A percentile compares a stretch with the other conserved stretches of the same genome.
phyloP scores from a whole-genome alignment of 768 basidiomycete genomes.

The Lactarius akahatsu region DNA sequence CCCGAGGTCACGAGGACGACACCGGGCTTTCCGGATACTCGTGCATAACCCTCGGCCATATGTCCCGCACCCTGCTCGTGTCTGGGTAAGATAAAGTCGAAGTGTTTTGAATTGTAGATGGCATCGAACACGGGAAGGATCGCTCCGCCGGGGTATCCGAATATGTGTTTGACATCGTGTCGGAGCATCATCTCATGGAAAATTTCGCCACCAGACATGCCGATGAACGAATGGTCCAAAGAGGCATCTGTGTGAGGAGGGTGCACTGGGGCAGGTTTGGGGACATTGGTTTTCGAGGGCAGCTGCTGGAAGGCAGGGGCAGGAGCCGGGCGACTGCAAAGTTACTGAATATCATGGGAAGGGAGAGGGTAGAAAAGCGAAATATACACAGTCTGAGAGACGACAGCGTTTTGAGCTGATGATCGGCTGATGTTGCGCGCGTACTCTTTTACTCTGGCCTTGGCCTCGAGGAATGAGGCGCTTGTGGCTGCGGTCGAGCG shows the following conservation, averaged over 20 bases:
- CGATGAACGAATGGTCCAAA: slow-evolving; percentile 84
- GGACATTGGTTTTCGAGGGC: slow-evolving; percentile 43
- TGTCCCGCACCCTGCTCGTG: slow-evolving; percentile 99
- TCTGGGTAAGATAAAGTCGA: slow-evolving; percentile 92
- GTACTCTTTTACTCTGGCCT: slow-evolving; percentile 76
- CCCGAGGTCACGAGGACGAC: slow-evolving; percentile 98
- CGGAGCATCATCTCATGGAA: slow-evolving; percentile 99
- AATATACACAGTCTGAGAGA: slow-evolving; percentile 62
- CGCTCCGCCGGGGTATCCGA: slow-evolving; percentile 97
- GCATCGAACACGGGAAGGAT: slow-evolving; percentile 99
- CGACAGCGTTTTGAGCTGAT: slow-evolving; percentile 56
- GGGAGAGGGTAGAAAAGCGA: slow-evolving; percentile 1
- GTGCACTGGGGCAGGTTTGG: slow-evolving; percentile 38
- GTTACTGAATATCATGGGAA: slow-evolving; percentile 1
- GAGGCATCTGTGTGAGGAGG: slow-evolving; percentile 45
- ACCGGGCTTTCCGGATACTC: slow-evolving; percentile 95
- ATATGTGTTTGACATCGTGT: slow-evolving; percentile 93
- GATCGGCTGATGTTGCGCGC: slow-evolving; percentile 73
- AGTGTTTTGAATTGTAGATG: slow-evolving; percentile 93
- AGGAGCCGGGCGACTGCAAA: slow-evolving; percentile 57
- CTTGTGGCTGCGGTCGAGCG: slow-evolving; percentile 50
- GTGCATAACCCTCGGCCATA: slow-evolving; percentile 98
- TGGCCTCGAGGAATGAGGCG: slow-evolving; percentile 70
- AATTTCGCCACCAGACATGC: slow-evolving; percentile 93
- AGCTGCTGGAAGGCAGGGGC: slow-evolving; percentile 55